These are phyloP conservation scores for Tylopilus rubrobrunneus DNA, from an alignment of 768 basidiomycete species.

Conservation along the genomic window DNA sequence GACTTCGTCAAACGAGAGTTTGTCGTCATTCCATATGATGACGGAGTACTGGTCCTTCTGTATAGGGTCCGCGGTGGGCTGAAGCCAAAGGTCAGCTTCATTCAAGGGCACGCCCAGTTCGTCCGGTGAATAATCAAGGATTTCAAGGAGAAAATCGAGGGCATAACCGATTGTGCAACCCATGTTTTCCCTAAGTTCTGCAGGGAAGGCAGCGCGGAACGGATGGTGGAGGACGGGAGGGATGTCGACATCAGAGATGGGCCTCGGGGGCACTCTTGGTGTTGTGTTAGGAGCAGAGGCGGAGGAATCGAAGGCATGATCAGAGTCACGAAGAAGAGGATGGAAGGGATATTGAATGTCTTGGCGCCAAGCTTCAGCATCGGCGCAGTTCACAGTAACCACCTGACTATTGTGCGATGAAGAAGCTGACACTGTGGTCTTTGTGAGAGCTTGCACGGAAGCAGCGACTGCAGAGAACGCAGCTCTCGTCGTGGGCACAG, in stretches of 20 bases:
- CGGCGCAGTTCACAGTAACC: conserved; percentile 94
- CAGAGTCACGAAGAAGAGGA: conserved; percentile 42
- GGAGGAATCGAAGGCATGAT: conserved; percentile 9
- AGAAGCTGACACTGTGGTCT: conserved; percentile 90
- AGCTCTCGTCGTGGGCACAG: conserved; percentile 85
- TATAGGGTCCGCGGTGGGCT: conserved; percentile 76
- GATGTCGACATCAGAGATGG: conserved; percentile 44
- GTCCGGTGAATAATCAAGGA: conserved; percentile 77
- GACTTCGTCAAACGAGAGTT: conserved; percentile 89
- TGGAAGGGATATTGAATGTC: conserved; percentile 72
- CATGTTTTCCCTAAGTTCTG: conserved; percentile 73
- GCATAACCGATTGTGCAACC: conserved; percentile 69
- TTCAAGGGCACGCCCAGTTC: conserved; percentile 64
- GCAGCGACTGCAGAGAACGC: conserved; percentile 85
- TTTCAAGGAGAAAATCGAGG: conserved; percentile 80
- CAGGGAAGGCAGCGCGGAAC: conserved; percentile 51
- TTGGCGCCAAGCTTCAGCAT: conserved; percentile 79
- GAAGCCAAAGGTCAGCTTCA: conserved; percentile 67
- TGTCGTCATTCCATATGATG: conserved; percentile 95
- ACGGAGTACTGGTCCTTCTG: conserved; percentile 77
- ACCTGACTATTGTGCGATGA: conserved; percentile 86
- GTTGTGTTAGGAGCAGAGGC: conserved; percentile 32
- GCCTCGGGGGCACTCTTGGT: conserved; percentile 39
- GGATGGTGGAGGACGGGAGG: conserved; percentile 62
- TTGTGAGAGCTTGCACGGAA: conserved; percentile 85